Evolutionary conservation across 1,284 basidiomycete species (phyloP).

Genomic region (Caloboletus inedulis): DNA sequence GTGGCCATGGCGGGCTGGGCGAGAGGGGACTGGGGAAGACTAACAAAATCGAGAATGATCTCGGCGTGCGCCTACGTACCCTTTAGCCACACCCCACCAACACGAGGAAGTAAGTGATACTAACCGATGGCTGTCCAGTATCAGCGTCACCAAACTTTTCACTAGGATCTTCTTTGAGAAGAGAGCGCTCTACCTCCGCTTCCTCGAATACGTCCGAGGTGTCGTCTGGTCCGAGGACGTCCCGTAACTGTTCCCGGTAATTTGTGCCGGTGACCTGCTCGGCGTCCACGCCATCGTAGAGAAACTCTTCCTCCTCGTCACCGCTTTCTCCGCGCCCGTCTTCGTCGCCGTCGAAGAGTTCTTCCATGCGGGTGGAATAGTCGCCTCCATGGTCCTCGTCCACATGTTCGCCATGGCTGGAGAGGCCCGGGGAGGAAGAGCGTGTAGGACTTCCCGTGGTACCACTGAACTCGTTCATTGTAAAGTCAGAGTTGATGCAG

Average conservation of each 20-base stretch:
- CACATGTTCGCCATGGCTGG: constrained; percentile 32
- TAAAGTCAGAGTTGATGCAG: neutral
- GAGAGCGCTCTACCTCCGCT: constrained; percentile 47
- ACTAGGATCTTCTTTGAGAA: constrained; percentile 38
- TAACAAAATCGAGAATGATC: constrained; percentile 39
- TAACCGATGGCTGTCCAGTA: constrained; percentile 39
- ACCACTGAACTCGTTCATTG: constrained; percentile 13
- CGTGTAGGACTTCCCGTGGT: neutral
- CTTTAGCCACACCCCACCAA: constrained; percentile 18
- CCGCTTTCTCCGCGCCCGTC: constrained; percentile 38
- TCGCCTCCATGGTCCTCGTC: constrained; percentile 44
- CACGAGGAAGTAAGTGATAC: constrained; percentile 25
- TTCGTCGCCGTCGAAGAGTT: constrained; percentile 56
- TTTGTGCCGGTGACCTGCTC: constrained; percentile 39
- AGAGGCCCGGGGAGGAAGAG: constrained; percentile 22
- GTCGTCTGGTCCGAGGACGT: constrained; percentile 68
- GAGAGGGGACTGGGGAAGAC: constrained; percentile 44
- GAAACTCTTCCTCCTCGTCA: constrained; percentile 59
- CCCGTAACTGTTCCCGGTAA: constrained; percentile 66
- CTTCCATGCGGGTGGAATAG: constrained; percentile 72
- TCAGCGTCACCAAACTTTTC: constrained; percentile 34
- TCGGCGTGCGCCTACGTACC: constrained; percentile 35
- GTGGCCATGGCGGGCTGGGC: constrained; percentile 33
- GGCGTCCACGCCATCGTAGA: constrained; percentile 71
- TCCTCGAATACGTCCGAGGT: constrained; percentile 50